Conservation (phyloP, 768 basidiomycete genomes). For the Nidularia pulvinata region DNA sequence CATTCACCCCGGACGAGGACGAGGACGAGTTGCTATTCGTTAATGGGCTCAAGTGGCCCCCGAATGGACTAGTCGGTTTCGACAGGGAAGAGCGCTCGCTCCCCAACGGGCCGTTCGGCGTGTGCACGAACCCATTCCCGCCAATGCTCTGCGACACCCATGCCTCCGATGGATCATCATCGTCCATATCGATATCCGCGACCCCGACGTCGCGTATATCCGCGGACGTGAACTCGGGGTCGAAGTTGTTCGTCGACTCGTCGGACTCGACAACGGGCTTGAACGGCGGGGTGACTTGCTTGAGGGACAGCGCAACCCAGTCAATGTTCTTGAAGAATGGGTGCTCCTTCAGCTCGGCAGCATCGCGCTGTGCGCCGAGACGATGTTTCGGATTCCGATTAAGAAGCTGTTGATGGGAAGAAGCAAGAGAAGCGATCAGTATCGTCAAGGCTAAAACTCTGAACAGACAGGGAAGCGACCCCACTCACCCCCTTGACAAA, state of each 20-base stretch:
- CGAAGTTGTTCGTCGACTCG: slow-evolving; percentile 98
- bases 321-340: slow-evolving; percentile 92
- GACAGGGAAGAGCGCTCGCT: slow-evolving; percentile 36
- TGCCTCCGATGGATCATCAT: slow-evolving; percentile 71
- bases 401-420: slow-evolving; percentile 64
- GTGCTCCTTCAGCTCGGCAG: slow-evolving; percentile 95
- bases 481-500: slow-evolving; percentile 95
- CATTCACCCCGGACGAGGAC: slow-evolving; percentile 3
- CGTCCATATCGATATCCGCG: slow-evolving; percentile 50
- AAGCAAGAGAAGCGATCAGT: slow-evolving; percentile 12
- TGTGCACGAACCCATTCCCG: slow-evolving; percentile 41
- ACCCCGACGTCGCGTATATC: slow-evolving; percentile 76
- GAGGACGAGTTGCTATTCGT: slow-evolving; percentile 11
- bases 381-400: slow-evolving; percentile 99
- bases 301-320: slow-evolving; percentile 84
- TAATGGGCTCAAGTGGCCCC: slow-evolving; percentile 9
- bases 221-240: slow-evolving; percentile 96
- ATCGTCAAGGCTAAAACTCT: not conserved
- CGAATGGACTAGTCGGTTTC: slow-evolving; percentile 12
- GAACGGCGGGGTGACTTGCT: slow-evolving; percentile 96
- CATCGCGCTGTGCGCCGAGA: slow-evolving; percentile 87
- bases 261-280: slow-evolving; percentile 98
- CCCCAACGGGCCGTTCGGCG: slow-evolving; percentile 79
- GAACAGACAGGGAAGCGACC: slow-evolving; percentile 7
- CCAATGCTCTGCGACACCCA: slow-evolving; percentile 58